A percentile compares a stretch with the other conserved stretches of the same genome.
Conservation (phyloP, 257 asterid species). For the Paulownia fortunei region DNA sequence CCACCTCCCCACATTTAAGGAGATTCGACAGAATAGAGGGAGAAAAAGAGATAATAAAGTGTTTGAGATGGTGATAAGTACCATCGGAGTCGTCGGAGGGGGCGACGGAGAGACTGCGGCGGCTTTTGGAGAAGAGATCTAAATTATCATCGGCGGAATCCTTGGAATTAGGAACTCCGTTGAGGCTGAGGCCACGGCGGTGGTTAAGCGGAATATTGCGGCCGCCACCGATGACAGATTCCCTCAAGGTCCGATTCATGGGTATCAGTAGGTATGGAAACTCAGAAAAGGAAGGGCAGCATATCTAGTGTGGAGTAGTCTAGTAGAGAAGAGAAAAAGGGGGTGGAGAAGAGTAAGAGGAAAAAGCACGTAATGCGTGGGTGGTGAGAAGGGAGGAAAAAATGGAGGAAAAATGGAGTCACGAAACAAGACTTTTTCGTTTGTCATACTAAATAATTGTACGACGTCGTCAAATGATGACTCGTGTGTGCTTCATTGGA, state of each 20-base stretch:
- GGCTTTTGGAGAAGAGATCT: constrained; percentile 91
- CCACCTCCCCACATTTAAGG: not conserved
- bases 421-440: constrained; percentile 31
- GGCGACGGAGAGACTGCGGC: constrained; percentile 71
- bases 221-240: constrained; percentile 54
- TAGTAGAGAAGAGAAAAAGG: not conserved
- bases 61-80: constrained; percentile 9
- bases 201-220: constrained; percentile 57
- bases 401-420: constrained; percentile 12
- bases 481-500: constrained; percentile 1
- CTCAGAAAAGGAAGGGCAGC: constrained; percentile 21
- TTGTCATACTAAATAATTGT: not conserved
- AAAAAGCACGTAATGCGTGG: constrained; percentile 15
- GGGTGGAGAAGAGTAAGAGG: not conserved
- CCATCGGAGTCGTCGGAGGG: constrained; percentile 56
- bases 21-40: constrained; percentile 1
- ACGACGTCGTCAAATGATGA: constrained; percentile 33
- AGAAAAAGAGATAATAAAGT: not conserved
- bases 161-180: constrained; percentile 44
- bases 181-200: constrained; percentile 75
- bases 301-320: not conserved
- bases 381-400: not conserved
- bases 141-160: constrained; percentile 54
- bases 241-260: constrained; percentile 78
- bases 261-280: not conserved